A percentile compares a stretch with the other conserved stretches of the same genome.
phyloP scores from a whole-genome alignment of 176 grass and related monocot genomes.

The Musa schizocarpa region DNA sequence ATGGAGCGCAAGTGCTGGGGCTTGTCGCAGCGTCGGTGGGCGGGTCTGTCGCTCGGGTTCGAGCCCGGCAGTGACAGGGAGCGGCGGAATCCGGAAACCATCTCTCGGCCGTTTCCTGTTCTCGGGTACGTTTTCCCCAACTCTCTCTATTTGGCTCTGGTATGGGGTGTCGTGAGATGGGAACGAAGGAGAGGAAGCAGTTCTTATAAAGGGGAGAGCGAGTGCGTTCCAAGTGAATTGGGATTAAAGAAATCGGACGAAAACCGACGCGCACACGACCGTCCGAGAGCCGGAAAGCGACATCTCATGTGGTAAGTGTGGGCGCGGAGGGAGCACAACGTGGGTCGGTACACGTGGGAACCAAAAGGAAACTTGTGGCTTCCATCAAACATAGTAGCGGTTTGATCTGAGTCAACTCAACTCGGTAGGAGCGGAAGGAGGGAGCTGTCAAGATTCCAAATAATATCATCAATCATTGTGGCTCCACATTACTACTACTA shows the following conservation, averaged over 20 bases:
- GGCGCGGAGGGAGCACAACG: not conserved
- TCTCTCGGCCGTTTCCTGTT: not conserved
- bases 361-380: not conserved
- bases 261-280: not conserved
- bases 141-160: not conserved
- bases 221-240: not conserved
- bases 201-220: not conserved
- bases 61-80: slow-evolving; percentile 44
- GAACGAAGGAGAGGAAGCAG: not conserved
- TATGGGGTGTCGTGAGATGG: not conserved
- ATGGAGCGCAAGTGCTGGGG: slow-evolving; percentile 33
- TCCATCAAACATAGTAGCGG: not conserved
- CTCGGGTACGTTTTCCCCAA: not conserved
- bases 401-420: not conserved
- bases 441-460: too few species aligned
- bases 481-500: too few species aligned
- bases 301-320: not conserved
- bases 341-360: not conserved
- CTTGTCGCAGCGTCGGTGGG: not conserved
- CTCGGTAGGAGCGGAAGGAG: too few species aligned
- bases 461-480: too few species aligned
- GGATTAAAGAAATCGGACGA: not conserved
- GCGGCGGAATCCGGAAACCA: slow-evolving; percentile 53
- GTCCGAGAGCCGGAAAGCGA: not conserved
- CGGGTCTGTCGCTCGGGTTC: slow-evolving; percentile 20